Percentiles rank a stretch among this genome's conserved stretches.
These are phyloP conservation scores for Emergomyces africanus DNA, from an alignment of 2,329 filamentous ascomycete genomes.

Conservation along the genomic window DNA sequence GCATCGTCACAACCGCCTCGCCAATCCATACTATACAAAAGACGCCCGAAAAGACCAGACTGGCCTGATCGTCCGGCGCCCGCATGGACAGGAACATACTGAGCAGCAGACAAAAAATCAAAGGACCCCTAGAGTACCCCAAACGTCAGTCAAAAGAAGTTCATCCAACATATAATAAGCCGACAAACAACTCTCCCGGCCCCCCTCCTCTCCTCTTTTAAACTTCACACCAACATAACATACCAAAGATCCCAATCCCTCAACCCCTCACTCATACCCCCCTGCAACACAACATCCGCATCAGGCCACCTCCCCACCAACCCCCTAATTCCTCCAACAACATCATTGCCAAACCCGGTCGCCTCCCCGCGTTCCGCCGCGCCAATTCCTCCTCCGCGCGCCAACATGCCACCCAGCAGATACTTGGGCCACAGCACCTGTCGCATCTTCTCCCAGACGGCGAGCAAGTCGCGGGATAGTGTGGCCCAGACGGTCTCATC, in stretches of 20 bases:
- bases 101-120: conserved; percentile 84
- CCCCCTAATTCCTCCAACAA: conserved; percentile 38
- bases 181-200: not conserved
- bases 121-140: conserved; percentile 54
- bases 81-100: conserved; percentile 78
- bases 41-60: conserved; percentile 85
- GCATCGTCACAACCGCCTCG: conserved; percentile 90
- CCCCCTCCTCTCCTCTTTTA: not conserved
- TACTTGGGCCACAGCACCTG: conserved; percentile 96
- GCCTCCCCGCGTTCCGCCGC: conserved; percentile 47
- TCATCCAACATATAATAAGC: not conserved
- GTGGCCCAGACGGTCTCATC: conserved; percentile 97
- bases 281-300: conserved; percentile 52
- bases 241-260: conserved; percentile 94
- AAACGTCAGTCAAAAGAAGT: not conserved
- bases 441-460: conserved; percentile 96
- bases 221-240: conserved; percentile 10
- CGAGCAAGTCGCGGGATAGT: conserved; percentile 78
- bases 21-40: conserved; percentile 97
- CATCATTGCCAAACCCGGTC: conserved; percentile 24
- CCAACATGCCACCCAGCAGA: conserved; percentile 58
- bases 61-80: conserved; percentile 66
- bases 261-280: conserved; percentile 74
- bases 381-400: conserved; percentile 41
- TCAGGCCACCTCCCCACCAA: conserved; percentile 54